phyloP scores from a whole-genome alignment of 2,329 filamentous ascomycete genomes.

The Aspergillus floridensis region DNA sequence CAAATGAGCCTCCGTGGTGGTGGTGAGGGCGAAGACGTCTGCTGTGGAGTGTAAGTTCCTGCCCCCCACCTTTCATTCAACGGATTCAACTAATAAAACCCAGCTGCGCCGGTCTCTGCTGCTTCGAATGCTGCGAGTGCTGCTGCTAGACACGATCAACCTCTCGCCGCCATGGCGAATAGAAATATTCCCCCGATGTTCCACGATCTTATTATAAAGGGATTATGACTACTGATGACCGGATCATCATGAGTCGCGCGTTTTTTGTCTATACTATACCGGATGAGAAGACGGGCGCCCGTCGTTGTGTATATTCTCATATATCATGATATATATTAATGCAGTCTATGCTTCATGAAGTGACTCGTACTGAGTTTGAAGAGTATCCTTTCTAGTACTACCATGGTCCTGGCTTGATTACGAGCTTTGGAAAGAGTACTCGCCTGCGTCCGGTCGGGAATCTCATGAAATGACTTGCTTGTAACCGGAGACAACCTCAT shows the following conservation, averaged over 20 bases:
- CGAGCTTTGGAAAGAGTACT: too few species aligned
- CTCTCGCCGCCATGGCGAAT: background rate
- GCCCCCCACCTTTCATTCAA: background rate
- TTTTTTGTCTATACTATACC: background rate
- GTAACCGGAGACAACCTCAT: too few species aligned
- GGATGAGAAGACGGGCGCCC: background rate
- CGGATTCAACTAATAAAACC: background rate
- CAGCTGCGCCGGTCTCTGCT: constrained; percentile 22
- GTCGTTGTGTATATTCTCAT: background rate
- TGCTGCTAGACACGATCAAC: constrained; percentile 17
- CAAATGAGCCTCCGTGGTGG: constrained; percentile 24
- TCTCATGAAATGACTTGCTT: too few species aligned
- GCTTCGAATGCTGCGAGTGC: constrained; percentile 21
- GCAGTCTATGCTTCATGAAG: background rate
- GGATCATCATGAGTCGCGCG: background rate
- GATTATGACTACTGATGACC: background rate
- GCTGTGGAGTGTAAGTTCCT: constrained; percentile 24
- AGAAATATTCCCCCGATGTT: background rate
- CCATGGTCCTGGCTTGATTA: too few species aligned
- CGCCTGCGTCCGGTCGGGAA: too few species aligned
- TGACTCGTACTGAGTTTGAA: too few species aligned
- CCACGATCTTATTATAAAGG: background rate
- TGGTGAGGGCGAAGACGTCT: constrained; percentile 19
- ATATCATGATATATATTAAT: background rate
- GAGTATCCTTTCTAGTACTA: too few species aligned